Evolutionary conservation across 495 filamentous ascomycete genomes (phyloP).

Genomic region (Aspergillus conjunctus): DNA sequence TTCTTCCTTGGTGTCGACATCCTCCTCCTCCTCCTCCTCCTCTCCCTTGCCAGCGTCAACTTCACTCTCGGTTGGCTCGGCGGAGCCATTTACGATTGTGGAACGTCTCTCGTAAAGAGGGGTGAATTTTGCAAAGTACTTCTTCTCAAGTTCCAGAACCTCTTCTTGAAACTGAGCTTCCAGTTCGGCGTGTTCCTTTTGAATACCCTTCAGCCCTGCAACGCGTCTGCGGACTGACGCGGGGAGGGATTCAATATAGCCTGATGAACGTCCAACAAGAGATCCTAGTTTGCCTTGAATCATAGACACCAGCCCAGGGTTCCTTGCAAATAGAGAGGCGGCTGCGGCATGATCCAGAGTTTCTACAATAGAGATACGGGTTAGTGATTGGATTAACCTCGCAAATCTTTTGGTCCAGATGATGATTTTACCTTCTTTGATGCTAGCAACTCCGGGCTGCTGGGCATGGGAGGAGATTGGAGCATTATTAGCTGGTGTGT

Average conservation of each 20-base stretch:
- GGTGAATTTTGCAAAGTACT: constrained; percentile 97
- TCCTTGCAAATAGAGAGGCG: constrained; percentile 88
- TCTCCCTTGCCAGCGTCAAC: constrained; percentile 83
- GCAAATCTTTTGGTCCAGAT: constrained; percentile 30
- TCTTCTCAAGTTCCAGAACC: constrained; percentile 96
- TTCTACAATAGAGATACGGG: constrained; percentile 56
- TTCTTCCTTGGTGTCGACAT: constrained; percentile 53
- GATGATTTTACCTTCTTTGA: constrained; percentile 83
- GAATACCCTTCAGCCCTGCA: constrained; percentile 91
- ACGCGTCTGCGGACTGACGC: constrained; percentile 87
- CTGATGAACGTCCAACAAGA: constrained; percentile 92
- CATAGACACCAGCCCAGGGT: constrained; percentile 91
- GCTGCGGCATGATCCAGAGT: constrained; percentile 83
- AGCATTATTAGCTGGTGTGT: constrained; percentile 90
- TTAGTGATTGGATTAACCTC: neutral
- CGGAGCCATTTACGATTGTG: constrained; percentile 84
- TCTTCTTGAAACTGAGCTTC: constrained; percentile 98
- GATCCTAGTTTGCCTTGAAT: constrained; percentile 94
- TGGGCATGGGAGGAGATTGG: constrained; percentile 98
- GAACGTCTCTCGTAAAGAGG: constrained; percentile 96
- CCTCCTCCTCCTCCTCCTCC: constrained; percentile 67
- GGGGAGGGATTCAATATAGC: constrained; percentile 96
- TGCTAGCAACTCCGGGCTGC: constrained; percentile 90
- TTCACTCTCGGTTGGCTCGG: constrained; percentile 84
- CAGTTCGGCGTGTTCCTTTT: constrained; percentile 97